These are phyloP conservation scores for Trichosporon ovoides DNA, from an alignment of 1,284 basidiomycete species.

Conservation along the genomic window DNA sequence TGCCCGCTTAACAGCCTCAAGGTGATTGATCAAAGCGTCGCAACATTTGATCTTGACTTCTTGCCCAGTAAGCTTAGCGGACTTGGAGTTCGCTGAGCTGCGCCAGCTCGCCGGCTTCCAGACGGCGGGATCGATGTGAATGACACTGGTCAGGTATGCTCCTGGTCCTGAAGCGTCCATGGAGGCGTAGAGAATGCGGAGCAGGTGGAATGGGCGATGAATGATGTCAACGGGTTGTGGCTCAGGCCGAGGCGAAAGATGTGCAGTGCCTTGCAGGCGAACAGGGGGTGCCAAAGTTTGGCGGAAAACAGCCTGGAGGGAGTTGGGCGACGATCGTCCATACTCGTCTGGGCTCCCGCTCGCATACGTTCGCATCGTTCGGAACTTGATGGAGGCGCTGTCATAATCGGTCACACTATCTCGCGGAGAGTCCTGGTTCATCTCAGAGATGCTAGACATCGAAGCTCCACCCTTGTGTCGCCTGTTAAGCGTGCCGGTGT, in stretches of 20 bases:
- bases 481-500: constrained; percentile 1
- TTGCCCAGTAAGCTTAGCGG: constrained; percentile 47
- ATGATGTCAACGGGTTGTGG: constrained; percentile 61
- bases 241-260: constrained; percentile 36
- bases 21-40: constrained; percentile 26
- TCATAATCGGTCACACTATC: constrained; percentile 8
- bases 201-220: constrained; percentile 83
- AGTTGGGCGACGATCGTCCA: neutral
- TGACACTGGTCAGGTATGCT: constrained; percentile 75
- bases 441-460: constrained; percentile 17
- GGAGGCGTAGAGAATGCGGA: constrained; percentile 70
- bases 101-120: constrained; percentile 55
- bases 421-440: constrained; percentile 12
- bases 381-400: constrained; percentile 5
- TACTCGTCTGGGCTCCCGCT: constrained; percentile 8
- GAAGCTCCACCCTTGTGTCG: constrained; percentile 13
- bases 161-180: constrained; percentile 72
- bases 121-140: constrained; percentile 82
- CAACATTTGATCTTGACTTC: constrained; percentile 36
- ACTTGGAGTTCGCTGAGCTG: constrained; percentile 50
- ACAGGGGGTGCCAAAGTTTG: constrained; percentile 18
- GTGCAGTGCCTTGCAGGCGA: constrained; percentile 19
- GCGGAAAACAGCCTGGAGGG: constrained; percentile 10
- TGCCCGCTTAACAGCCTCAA: constrained; percentile 25
- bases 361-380: constrained; percentile 1